These are phyloP conservation scores for Cardiospermum halicacabum DNA, from an alignment of 345 rosid species.

Conservation along the genomic window DNA sequence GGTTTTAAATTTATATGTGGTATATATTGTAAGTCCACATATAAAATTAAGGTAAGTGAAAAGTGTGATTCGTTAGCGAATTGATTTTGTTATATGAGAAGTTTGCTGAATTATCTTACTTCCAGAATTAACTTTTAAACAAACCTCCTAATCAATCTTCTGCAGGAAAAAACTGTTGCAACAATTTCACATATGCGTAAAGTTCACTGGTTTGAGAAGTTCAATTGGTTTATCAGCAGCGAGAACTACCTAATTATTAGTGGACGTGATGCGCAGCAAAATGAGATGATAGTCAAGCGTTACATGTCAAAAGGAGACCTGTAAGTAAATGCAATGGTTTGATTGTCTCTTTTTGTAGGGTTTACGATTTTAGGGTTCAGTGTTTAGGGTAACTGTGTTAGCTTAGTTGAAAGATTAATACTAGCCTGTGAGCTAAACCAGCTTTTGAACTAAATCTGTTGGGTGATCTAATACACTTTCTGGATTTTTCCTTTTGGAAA, in stretches of 20 bases:
- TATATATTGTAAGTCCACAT: not conserved
- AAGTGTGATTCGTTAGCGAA: not conserved
- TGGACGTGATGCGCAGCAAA: slow-evolving; percentile 98
- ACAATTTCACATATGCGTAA: slow-evolving; percentile 91
- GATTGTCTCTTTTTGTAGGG: not conserved
- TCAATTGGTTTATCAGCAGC: slow-evolving; percentile 96
- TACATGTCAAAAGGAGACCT: slow-evolving; percentile 97
- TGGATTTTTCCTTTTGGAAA: not conserved
- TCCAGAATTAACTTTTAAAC: slow-evolving; percentile 1
- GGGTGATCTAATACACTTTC: not conserved
- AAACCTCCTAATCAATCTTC: not conserved
- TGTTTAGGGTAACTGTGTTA: not conserved
- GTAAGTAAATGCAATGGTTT: slow-evolving; percentile 39
- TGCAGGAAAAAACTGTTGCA: slow-evolving; percentile 87
- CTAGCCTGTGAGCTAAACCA: not conserved
- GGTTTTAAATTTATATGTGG: not conserved
- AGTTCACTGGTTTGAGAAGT: slow-evolving; percentile 99
- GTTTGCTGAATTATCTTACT: not conserved
- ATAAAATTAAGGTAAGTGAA: not conserved
- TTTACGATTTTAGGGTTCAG: not conserved
- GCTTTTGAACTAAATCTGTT: not conserved
- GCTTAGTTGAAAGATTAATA: not conserved
- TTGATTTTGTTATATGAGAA: not conserved
- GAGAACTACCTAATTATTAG: slow-evolving; percentile 91
- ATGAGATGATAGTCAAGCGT: slow-evolving; percentile 97